Evolutionary conservation across 768 basidiomycete species (phyloP).

Genomic region (Mycena epipterygia): DNA sequence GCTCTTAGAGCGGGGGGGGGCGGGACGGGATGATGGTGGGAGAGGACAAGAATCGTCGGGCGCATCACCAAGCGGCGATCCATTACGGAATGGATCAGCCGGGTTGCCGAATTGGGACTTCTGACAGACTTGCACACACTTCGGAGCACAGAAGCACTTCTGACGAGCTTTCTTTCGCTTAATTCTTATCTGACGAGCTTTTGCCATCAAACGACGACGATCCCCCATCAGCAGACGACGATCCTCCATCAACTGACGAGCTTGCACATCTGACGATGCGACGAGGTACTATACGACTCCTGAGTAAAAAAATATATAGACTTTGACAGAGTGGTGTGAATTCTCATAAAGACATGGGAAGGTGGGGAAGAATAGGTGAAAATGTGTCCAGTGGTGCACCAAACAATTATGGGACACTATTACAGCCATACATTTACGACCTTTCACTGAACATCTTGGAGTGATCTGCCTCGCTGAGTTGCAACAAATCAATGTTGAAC

Average conservation of each 20-base stretch:
- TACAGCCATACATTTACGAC: too few relatives aligned
- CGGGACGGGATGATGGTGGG: conserved; percentile 16
- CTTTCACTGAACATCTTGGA: too few relatives aligned
- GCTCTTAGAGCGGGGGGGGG: neutral
- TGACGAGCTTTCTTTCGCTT: conserved; percentile 3
- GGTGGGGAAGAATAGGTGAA: too few relatives aligned
- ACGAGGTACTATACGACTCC: conserved; percentile 13
- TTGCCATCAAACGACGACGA: conserved; percentile 16
- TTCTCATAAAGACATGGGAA: too few relatives aligned
- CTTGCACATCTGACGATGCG: conserved; percentile 9
- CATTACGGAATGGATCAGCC: conserved; percentile 1
- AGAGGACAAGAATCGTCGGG: conserved; percentile 15
- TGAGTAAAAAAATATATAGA: too few relatives aligned
- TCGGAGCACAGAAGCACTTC: conserved; percentile 4
- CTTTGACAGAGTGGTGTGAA: too few relatives aligned
- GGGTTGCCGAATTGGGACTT: conserved; percentile 6
- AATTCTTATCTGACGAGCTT: conserved; percentile 10
- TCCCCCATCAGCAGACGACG: conserved; percentile 14
- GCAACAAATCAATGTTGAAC: too few relatives aligned
- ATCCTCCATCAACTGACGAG: conserved; percentile 10
- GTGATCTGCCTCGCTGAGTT: too few relatives aligned
- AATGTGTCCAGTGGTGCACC: too few relatives aligned
- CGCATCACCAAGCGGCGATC: neutral
- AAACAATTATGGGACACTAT: too few relatives aligned
- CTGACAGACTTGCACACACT: conserved; percentile 10